Percentiles rank a stretch among this genome's conserved stretches.
These are phyloP conservation scores for Marchantia polymorpha DNA, from an alignment of 225 moss, liverwort and hornwort species.

Conservation along the genomic window DNA sequence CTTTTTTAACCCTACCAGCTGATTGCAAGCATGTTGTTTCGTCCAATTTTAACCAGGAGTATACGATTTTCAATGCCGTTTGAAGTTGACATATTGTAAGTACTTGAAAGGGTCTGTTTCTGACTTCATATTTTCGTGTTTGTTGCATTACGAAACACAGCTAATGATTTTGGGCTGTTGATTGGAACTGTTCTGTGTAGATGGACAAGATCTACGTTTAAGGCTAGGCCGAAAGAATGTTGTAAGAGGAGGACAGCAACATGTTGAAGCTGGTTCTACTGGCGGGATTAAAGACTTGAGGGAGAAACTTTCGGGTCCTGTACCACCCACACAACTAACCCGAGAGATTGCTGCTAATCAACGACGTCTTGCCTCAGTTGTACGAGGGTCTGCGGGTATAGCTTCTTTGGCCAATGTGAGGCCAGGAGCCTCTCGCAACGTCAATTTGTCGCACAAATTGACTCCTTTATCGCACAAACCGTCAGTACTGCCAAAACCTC, in stretches of 20 bases:
- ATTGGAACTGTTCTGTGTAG: constrained; percentile 20
- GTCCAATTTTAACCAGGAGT: no score
- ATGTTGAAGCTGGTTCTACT: constrained; percentile 49
- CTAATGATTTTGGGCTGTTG: no score
- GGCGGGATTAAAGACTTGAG: constrained; percentile 69
- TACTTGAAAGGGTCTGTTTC: no score
- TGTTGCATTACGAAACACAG: background rate
- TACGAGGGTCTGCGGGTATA: constrained; percentile 50
- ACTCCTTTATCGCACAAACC: constrained; percentile 37
- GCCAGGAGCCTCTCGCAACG: constrained; percentile 35
- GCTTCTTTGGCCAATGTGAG: constrained; percentile 37
- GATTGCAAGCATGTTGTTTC: no score
- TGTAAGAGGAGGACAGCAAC: constrained; percentile 32
- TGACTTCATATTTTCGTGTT: background rate
- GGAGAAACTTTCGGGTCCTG: constrained; percentile 86
- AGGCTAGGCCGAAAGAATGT: constrained; percentile 52
- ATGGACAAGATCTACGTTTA: constrained; percentile 58
- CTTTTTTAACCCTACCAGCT: no score
- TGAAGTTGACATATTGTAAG: background rate
- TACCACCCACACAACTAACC: constrained; percentile 51
- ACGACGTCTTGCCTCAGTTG: constrained; percentile 78
- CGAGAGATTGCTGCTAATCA: constrained; percentile 50
- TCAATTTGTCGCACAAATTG: constrained; percentile 13
- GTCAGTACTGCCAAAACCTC: constrained; percentile 51
- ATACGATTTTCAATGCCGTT: background rate